Conservation (phyloP, 2,329 filamentous ascomycete species). For the Fusarium cicatricum region DNA sequence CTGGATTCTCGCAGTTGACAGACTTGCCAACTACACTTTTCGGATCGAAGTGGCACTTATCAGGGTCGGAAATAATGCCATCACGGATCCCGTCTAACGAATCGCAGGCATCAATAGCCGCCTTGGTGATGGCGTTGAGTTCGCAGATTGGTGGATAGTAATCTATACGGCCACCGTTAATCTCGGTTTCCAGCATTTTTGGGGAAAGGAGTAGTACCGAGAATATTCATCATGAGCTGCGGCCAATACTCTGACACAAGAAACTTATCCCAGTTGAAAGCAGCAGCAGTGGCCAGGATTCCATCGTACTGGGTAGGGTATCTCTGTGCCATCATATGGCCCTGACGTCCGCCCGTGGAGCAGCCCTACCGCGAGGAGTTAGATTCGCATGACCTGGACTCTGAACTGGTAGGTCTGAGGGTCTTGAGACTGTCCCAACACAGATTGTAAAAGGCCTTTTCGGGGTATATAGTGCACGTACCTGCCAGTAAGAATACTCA, state of each 20-base stretch:
- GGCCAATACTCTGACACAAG: constrained; percentile 33
- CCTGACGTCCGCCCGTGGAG: constrained; percentile 64
- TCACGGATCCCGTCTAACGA: constrained; percentile 35
- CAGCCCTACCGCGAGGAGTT: constrained; percentile 45
- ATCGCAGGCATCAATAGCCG: constrained; percentile 48
- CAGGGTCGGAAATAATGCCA: constrained; percentile 30
- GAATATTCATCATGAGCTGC: constrained; percentile 32
- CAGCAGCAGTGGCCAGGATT: constrained; percentile 57
- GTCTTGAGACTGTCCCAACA: too few relatives aligned
- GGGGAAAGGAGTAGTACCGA: background rate
- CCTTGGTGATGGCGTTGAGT: constrained; percentile 45
- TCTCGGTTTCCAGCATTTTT: background rate
- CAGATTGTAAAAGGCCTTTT: background rate
- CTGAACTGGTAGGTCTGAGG: too few relatives aligned
- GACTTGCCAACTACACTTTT: constrained; percentile 21
- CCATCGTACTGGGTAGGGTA: constrained; percentile 64
- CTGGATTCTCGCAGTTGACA: constrained; percentile 14
- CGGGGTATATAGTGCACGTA: background rate
- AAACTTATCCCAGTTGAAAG: constrained; percentile 49
- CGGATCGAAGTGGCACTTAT: constrained; percentile 35
- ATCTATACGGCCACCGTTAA: background rate
- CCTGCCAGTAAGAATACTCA: constrained; percentile 58
- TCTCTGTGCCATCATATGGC: constrained; percentile 59
- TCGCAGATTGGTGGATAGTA: constrained; percentile 46
- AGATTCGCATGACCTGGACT: too few relatives aligned